phyloP scores from a whole-genome alignment of 805 yeast species.

The Blastobotrys attinorum region DNA sequence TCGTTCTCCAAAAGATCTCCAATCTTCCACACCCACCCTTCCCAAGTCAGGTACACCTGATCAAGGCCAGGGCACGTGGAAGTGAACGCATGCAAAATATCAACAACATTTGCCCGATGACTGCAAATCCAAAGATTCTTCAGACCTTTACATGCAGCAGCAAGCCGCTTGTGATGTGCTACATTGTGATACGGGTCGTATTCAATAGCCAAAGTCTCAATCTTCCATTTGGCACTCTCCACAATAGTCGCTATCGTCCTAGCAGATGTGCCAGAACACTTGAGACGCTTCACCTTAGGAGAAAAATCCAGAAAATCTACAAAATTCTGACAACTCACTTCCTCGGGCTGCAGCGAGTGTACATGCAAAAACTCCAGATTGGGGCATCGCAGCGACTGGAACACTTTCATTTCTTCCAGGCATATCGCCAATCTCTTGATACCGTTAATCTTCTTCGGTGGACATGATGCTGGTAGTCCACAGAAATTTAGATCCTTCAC shows the following conservation, averaged over 20 bases:
- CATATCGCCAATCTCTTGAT: background rate
- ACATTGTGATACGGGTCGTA: background rate
- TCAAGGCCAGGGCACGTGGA: background rate
- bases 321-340: background rate
- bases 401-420: background rate
- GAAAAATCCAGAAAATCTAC: background rate
- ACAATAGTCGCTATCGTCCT: background rate
- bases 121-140: background rate
- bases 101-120: background rate
- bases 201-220: background rate
- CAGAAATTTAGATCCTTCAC: background rate
- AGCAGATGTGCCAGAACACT: background rate
- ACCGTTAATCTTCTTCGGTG: background rate
- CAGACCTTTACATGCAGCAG: background rate
- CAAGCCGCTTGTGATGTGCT: background rate
- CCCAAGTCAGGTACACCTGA: background rate
- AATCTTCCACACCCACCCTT: slow-evolving; percentile 2
- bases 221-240: background rate
- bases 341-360: background rate
- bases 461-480: background rate
- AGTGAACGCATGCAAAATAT: background rate
- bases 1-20: background rate
- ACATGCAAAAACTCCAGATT: slow-evolving; percentile 1
- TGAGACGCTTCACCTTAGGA: background rate
- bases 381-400: slow-evolving; percentile 2